A percentile compares a stretch with the other conserved stretches of the same genome.
These are phyloP conservation scores for Madurella mycetomatis DNA, from an alignment of 2,329 filamentous ascomycete species.

Conservation along the genomic window DNA sequence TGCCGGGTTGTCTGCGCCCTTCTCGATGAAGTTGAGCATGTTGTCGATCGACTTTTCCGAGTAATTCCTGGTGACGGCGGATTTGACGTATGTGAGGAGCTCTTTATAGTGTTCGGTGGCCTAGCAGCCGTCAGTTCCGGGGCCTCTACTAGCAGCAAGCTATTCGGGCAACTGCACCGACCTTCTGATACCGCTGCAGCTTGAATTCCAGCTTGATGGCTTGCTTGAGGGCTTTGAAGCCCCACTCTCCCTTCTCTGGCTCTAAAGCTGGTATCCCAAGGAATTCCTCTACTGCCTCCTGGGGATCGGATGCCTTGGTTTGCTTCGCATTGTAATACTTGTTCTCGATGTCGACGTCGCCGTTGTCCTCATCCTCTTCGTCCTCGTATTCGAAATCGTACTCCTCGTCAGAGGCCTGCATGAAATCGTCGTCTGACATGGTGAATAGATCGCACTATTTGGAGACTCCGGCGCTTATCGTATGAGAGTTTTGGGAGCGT, in stretches of 20 bases:
- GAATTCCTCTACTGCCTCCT: constrained; percentile 88
- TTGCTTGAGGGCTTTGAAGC: constrained; percentile 96
- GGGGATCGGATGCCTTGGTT: constrained; percentile 79
- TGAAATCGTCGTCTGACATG: constrained; percentile 89
- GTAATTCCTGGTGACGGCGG: constrained; percentile 94
- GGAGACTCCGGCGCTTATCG: not conserved
- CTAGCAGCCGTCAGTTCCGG: constrained; percentile 40
- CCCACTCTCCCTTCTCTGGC: constrained; percentile 93
- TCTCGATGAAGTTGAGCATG: constrained; percentile 97
- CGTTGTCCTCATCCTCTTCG: constrained; percentile 76
- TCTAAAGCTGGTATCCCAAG: constrained; percentile 81
- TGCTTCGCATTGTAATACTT: constrained; percentile 99
- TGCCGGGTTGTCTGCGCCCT: constrained; percentile 67
- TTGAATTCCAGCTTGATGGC: constrained; percentile 97
- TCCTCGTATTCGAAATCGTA: constrained; percentile 99
- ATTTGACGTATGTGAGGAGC: constrained; percentile 95
- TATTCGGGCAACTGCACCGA: constrained; percentile 32
- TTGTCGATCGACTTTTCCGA: constrained; percentile 99
- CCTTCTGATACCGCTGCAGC: constrained; percentile 81
- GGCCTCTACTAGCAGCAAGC: not conserved
- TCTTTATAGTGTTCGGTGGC: constrained; percentile 90
- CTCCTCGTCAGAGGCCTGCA: constrained; percentile 87
- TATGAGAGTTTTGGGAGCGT: not conserved
- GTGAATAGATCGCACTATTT: constrained; percentile 25
- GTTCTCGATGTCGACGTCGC: constrained; percentile 94